Evolutionary conservation across 2,329 filamentous ascomycete species (phyloP).

Genomic region (Cucurbitaria berberidis): DNA sequence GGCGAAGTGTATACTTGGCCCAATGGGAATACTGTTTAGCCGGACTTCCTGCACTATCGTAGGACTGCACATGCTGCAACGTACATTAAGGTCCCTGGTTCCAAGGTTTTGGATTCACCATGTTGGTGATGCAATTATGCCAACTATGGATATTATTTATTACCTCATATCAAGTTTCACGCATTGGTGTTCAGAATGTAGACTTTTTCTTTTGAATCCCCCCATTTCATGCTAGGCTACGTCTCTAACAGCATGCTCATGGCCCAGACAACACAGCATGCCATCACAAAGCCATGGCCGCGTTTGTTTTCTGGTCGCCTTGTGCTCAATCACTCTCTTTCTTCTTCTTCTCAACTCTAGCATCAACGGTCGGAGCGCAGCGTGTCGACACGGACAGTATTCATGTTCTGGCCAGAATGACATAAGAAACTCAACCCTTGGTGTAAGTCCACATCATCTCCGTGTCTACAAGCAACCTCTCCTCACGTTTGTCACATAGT

Average conservation of each 20-base stretch:
- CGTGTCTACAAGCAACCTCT: background rate
- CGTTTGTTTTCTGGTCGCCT: conserved; percentile 8
- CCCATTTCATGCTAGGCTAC: background rate
- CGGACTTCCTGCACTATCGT: background rate
- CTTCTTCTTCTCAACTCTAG: conserved; percentile 12
- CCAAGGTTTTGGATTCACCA: conserved; percentile 6
- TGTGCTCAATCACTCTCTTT: conserved; percentile 14
- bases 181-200: background rate
- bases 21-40: conserved; percentile 1
- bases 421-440: conserved; percentile 26
- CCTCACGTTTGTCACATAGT: conserved; percentile 44
- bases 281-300: conserved; percentile 21
- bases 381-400: background rate
- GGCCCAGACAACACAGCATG: conserved; percentile 11
- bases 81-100: background rate
- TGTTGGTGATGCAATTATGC: background rate
- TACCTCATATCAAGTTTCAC: background rate
- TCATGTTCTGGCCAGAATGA: background rate
- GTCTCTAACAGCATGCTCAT: background rate
- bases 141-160: background rate
- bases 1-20: background rate
- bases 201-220: background rate
- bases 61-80: background rate
- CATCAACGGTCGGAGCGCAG: background rate
- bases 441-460: conserved; percentile 16